phyloP scores from a whole-genome alignment of 208 protist genomes.

The Herpetomonas muscarum region DNA sequence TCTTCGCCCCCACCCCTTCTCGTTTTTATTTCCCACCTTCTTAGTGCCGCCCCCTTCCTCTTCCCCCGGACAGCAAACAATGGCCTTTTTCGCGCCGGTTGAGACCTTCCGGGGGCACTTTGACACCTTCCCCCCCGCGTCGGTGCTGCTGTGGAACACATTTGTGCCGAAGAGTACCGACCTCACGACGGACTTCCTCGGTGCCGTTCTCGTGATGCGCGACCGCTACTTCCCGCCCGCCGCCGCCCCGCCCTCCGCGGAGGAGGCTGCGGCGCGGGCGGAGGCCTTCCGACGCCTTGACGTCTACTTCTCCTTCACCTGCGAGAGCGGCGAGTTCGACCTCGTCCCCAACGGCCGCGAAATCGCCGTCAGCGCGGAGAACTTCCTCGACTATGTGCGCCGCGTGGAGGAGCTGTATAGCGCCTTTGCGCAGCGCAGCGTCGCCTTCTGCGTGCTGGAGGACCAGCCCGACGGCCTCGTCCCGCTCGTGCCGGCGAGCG shows the following conservation, averaged over 20 bases:
- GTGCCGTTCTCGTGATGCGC: not conserved
- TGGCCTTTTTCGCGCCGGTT: not conserved
- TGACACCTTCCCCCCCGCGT: not conserved
- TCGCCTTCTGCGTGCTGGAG: not conserved
- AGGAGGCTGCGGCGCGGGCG: not conserved
- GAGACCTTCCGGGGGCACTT: not conserved
- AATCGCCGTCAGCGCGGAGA: slow-evolving; percentile 1
- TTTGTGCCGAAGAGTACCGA: not conserved
- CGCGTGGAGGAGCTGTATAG: not conserved
- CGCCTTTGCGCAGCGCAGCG: not conserved
- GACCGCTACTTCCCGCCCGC: not conserved
- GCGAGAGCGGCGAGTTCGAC: not conserved
- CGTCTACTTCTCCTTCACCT: not conserved
- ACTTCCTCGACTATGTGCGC: slow-evolving; percentile 1
- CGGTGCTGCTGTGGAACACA: not conserved
- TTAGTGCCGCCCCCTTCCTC: not conserved
- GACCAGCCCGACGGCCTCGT: not conserved
- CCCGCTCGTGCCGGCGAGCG: not conserved
- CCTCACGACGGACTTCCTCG: not conserved
- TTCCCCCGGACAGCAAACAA: not conserved
- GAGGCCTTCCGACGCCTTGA: not conserved
- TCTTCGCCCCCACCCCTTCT: too few relatives aligned
- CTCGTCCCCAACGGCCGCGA: slow-evolving; percentile 6
- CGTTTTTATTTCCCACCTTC: not conserved
- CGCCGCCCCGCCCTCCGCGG: not conserved